These are phyloP conservation scores for Boletus edulis DNA, from an alignment of 768 basidiomycete genomes.

Conservation along the genomic window DNA sequence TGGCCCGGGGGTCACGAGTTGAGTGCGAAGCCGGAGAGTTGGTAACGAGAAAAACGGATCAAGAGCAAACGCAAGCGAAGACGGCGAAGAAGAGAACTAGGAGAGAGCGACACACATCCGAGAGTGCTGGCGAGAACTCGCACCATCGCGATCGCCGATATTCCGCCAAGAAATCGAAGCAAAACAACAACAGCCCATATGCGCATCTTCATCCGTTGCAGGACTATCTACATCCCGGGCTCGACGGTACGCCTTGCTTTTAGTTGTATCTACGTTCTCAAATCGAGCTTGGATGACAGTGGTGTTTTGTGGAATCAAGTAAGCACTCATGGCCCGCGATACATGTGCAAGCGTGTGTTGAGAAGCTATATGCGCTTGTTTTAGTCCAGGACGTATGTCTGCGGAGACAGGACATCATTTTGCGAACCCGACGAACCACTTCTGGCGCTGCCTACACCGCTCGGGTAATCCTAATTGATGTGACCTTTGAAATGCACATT, in stretches of 20 bases:
- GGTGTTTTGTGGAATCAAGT: conserved; percentile 88
- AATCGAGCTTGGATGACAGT: conserved; percentile 40
- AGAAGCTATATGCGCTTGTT: neutral
- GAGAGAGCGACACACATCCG: neutral
- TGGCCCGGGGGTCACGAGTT: neutral
- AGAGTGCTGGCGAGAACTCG: neutral
- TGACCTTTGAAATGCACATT: neutral
- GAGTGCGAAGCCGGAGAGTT: neutral
- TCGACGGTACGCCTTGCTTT: conserved; percentile 51
- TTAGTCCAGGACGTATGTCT: conserved; percentile 66
- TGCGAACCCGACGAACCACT: conserved; percentile 77
- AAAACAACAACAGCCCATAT: conserved; percentile 50
- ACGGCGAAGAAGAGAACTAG: neutral
- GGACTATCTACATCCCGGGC: conserved; percentile 49
- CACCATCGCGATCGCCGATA: neutral
- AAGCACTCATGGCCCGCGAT: conserved; percentile 8
- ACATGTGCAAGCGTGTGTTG: neutral
- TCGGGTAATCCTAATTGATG: conserved; percentile 44
- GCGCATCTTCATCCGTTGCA: conserved; percentile 48
- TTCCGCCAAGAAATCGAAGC: conserved; percentile 33
- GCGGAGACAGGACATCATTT: conserved; percentile 76
- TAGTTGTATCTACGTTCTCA: neutral
- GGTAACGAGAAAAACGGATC: neutral
- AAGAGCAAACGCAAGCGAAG: neutral
- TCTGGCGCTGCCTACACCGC: conserved; percentile 70